These are phyloP conservation scores for Plantago rigida DNA, from an alignment of 305 asterid species.

Conservation along the genomic window DNA sequence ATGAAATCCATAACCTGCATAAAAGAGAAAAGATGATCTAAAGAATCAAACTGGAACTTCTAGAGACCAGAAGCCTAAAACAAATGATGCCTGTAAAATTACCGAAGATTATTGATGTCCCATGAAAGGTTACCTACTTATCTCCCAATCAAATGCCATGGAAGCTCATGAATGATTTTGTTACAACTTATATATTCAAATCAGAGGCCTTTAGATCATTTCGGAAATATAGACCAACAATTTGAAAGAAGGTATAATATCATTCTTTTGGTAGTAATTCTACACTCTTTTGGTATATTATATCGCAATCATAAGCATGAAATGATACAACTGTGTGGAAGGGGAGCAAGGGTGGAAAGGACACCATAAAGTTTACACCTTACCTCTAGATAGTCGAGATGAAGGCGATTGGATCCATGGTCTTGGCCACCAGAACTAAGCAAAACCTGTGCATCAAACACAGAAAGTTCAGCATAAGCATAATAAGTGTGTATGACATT, in stretches of 20 bases:
- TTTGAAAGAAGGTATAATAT: neutral
- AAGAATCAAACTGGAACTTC: conserved; percentile 12
- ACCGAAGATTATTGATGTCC: neutral
- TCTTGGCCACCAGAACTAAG: conserved; percentile 53
- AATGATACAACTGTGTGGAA: neutral
- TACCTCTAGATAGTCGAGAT: conserved; percentile 81
- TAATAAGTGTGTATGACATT: conserved; percentile 12
- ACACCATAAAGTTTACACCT: conserved; percentile 16
- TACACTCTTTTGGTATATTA: too few species aligned
- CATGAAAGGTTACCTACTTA: conserved; percentile 6
- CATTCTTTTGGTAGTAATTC: too few species aligned
- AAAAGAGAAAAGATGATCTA: conserved; percentile 1
- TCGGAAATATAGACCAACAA: neutral
- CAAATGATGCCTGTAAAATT: conserved; percentile 7
- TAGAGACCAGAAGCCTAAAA: conserved; percentile 12
- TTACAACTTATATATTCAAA: neutral
- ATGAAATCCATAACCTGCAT: conserved; percentile 92
- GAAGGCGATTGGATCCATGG: conserved; percentile 53
- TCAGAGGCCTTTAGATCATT: too few species aligned
- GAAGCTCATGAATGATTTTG: neutral
- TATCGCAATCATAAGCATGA: too few species aligned
- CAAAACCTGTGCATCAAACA: conserved; percentile 48
- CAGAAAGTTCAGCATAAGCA: conserved; percentile 20
- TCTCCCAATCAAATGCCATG: too few species aligned
- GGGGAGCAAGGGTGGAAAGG: neutral